phyloP scores from a whole-genome alignment of 495 filamentous ascomycete genomes.

The Penicillium cinerascens region DNA sequence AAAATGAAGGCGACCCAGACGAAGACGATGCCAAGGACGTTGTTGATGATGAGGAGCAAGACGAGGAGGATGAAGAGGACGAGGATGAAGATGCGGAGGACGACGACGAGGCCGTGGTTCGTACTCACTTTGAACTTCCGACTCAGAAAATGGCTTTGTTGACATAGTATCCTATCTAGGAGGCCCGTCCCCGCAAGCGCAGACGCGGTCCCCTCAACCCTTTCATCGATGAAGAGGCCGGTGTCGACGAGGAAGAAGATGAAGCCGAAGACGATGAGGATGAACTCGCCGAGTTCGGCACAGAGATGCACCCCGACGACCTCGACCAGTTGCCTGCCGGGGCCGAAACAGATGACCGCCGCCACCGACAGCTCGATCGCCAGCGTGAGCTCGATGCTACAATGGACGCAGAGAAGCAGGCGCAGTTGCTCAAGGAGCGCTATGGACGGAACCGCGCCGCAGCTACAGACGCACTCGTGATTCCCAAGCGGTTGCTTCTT shows the following conservation, averaged over 20 bases:
- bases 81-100: conserved; percentile 46
- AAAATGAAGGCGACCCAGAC: conserved; percentile 46
- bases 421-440: conserved; percentile 75
- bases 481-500: conserved; percentile 84
- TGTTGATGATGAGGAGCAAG: conserved; percentile 43
- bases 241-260: conserved; percentile 94
- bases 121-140: conserved; percentile 8
- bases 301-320: conserved; percentile 87
- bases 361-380: conserved; percentile 91
- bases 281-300: conserved; percentile 77
- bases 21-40: conserved; percentile 50
- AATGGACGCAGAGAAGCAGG: conserved; percentile 91
- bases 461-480: conserved; percentile 58
- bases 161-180: background rate
- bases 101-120: conserved; percentile 25
- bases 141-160: background rate
- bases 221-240: conserved; percentile 95
- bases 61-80: conserved; percentile 36
- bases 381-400: conserved; percentile 78
- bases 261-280: conserved; percentile 87
- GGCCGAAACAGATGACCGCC: conserved; percentile 80
- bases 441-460: conserved; percentile 66
- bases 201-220: conserved; percentile 65
- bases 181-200: conserved; percentile 79
- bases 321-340: conserved; percentile 74